These are phyloP conservation scores for Trametes gibbosa DNA, from an alignment of 768 basidiomycete genomes.

Conservation along the genomic window DNA sequence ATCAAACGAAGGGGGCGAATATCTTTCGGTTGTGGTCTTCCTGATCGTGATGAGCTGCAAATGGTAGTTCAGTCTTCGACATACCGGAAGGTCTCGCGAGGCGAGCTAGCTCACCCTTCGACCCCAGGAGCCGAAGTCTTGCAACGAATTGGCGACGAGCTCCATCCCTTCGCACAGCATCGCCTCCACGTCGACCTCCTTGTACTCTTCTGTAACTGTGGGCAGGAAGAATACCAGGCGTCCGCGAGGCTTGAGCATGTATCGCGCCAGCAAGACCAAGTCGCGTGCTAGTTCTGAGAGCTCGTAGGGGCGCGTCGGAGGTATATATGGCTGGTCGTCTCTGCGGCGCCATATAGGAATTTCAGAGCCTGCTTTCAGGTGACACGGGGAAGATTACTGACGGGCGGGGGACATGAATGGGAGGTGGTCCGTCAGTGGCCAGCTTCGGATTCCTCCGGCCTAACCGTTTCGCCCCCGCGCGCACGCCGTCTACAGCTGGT, in stretches of 20 bases:
- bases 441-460: constrained; percentile 56
- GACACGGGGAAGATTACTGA: constrained; percentile 32
- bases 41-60: constrained; percentile 90
- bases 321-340: constrained; percentile 72
- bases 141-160: constrained; percentile 82
- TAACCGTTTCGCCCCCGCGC: constrained; percentile 82
- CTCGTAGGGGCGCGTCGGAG: constrained; percentile 91
- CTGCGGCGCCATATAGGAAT: constrained; percentile 25
- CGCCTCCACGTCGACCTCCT: constrained; percentile 77
- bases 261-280: constrained; percentile 77
- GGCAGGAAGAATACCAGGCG: constrained; percentile 95
- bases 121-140: constrained; percentile 95
- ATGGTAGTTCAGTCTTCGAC: not conserved
- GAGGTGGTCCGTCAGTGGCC: constrained; percentile 34
- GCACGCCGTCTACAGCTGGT: constrained; percentile 71
- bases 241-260: constrained; percentile 80
- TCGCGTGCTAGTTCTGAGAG: constrained; percentile 79
- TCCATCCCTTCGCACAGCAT: constrained; percentile 87
- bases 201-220: constrained; percentile 88
- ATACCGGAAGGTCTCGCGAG: not conserved
- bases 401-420: constrained; percentile 32
- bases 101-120: constrained; percentile 59
- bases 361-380: not conserved
- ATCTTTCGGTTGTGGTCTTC: constrained; percentile 51
- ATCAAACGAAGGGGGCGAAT: constrained; percentile 56